Evolutionary conservation across 2,329 filamentous ascomycete genomes (phyloP).

Genomic region (Madurella fahalii): DNA sequence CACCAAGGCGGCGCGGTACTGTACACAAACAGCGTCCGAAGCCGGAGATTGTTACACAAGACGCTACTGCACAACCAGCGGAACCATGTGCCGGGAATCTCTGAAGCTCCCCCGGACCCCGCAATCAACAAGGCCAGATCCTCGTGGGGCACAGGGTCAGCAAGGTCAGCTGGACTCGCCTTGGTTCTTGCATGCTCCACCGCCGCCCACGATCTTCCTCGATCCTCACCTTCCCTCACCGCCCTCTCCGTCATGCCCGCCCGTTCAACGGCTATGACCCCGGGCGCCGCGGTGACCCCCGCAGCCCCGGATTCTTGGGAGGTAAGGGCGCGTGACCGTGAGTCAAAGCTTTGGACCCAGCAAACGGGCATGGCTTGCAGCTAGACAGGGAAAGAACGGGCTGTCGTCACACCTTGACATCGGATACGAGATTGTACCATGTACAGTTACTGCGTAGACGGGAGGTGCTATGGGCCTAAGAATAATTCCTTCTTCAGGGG

Average conservation of each 20-base stretch:
- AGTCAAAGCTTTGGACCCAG: neutral
- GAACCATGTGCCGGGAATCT: neutral
- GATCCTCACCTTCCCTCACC: conserved; percentile 9
- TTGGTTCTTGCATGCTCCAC: conserved; percentile 1
- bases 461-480: too few species aligned
- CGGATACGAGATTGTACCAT: too few species aligned
- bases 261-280: conserved; percentile 2
- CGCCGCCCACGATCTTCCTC: conserved; percentile 1
- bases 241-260: neutral
- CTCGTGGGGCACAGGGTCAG: too few species aligned
- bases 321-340: neutral
- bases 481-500: too few species aligned
- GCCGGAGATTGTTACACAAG: neutral
- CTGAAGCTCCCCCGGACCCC: conserved; percentile 14
- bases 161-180: neutral
- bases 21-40: neutral
- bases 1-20: neutral
- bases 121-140: conserved; percentile 7
- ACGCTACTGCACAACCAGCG: neutral
- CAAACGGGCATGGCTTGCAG: neutral
- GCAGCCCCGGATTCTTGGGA: conserved; percentile 13
- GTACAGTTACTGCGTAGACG: too few species aligned
- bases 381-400: neutral
- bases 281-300: neutral
- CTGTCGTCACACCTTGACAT: neutral